Base-by-base conservation (phyloP, 495 filamentous ascomycete species). In the Tricharina praecox region DNA sequence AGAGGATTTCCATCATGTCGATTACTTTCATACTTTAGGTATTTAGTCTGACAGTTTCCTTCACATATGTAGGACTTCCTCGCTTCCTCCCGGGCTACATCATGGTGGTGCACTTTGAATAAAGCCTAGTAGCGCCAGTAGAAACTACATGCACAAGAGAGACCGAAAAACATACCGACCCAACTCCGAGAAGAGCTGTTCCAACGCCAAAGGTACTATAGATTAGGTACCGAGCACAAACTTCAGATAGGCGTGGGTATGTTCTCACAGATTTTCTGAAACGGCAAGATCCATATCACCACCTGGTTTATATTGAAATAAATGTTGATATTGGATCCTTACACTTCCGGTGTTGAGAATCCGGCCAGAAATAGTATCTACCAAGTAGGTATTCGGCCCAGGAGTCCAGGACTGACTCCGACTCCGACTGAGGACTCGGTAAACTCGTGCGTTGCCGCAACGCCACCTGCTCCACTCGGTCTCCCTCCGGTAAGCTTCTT, bases 61-160 rank as follows among this genome's bases (percentile, higher is more conserved):
- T 45, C n/a, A 52, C 1, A 35, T 44, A 51, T 9, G 9, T 24
- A 32, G 13, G 28, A 32, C 24, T 51, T 45, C 36, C 50, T 50
- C 35, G 23, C 36, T 19, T 30, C 21, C 28, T 52, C 20, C 26
- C 23, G 26, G 11, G 37, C 26, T 1, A 23, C 47, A 44, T 28
- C 47, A 20, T 50, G 42, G 37, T 52, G 25, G 18, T 53, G 23
- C 15, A 37, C 16, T n/a, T 37, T 51, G 13, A 51, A 53, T 16
- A 46, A 18, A 15, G 32, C 23, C 49, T 52, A 39, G 16, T 10
- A 38, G 26, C 18, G 23, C 39, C 44, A 51, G 49, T 39, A 53
- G 23, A 19, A 49, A 30, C 46, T 44, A 30, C 2, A 53, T 30
- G n/a, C 28, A 32, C 5, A 13, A 28, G 36, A 36, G 13, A 37